Base-by-base conservation (phyloP, 495 filamentous ascomycete genomes). In the Hamigera avellanea region DNA sequence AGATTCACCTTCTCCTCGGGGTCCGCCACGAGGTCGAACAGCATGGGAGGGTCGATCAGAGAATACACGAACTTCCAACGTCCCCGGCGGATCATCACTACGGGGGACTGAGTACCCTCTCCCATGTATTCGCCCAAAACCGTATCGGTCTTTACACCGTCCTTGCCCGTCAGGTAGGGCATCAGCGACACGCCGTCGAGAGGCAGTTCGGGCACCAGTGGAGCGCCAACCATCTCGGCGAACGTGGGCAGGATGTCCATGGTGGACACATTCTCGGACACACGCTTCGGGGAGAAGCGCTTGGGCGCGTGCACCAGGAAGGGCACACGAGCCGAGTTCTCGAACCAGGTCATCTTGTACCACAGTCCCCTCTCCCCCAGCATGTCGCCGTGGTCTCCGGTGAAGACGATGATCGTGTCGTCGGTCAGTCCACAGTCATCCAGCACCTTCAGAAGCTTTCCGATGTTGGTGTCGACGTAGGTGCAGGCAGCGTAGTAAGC, bases 311-410 rank as follows among this genome's bases (percentile, higher is more conserved):
- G 76, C 41, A 91, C 64, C 36, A 94, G 62, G 40, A 94, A 72
- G 2, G 86, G 86, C 6, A 94, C 85, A 6, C 86, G 80, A 19
- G 80, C 80, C 6, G 82, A 87, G 19, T 75, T 74, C 65, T 93
- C 86, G 48, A 81, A 89, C 67, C 84, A 93, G 42, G 68, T 78
- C 86, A 93, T 93, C 67, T 93, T 93, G 67, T 93, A 94, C 86
- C 86, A 94, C 26, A 94, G 59, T 0, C 81, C 81, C 16, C 86
- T 73, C 59, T 94, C 86, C 25, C 86, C 86, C 7, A 94, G 74
- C 86, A 93, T 93, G 53, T 94, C 86, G 36, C 86, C 86, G 54
- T 94, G 86, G 46, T 94, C 86, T 33, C 86, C 83, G 33, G 76
- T 83, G 59, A 94, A 94, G 32, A 93, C 67, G 32, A 94, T 65